Evolutionary conservation across 805 yeast species (phyloP), one percentile per base, ranked within the genome.

Genomic region (Soucietia sequanensis): DNA sequence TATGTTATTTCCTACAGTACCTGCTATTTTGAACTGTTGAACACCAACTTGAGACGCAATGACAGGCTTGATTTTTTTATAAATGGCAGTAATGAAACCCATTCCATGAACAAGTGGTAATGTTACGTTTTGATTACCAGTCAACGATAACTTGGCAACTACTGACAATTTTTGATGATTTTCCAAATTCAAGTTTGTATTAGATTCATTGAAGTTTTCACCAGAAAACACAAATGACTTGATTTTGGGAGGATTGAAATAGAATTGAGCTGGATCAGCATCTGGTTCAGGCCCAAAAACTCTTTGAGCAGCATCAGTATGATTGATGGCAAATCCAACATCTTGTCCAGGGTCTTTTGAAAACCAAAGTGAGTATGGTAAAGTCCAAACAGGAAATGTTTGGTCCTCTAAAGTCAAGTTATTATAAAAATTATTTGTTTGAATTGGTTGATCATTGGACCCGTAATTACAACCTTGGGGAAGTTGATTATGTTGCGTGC

Each of bases 401-500:
- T 83, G 91, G 36, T 71, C 70, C 1, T 72, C 88, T 23, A 86
- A 68, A 8, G 85, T 57, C 56, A 86, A 59, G 58, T 86, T 86
- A 23, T 84, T 81, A 54, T 80, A 86, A 50, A 85, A 86, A 51
- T 85, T 84, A 56, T 86, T 86, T 6, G 95, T 85, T 41, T 81
- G 81, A 19, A 81, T 68, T 1, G 88, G 81, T 5, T 39, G 46
- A 33, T 50, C 57, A 10, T 35, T 12, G 4, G 34, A 39, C 8
- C 51, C 47, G 39, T 18, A 45, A 4, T 36, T 27, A 38, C 63
- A 56, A 1, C 68, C 71, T 19, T 46, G 49, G 3, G 72, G 72
- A 5, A 49, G 52, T 34, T 50, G 75, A 34, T 16, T 42, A 34
- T 68, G 73, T n/a, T 47, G 30, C 5, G 36, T 41, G 34, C 48